Conservation (phyloP, 345 rosid genomes). For the Bruguiera sexangula region DNA sequence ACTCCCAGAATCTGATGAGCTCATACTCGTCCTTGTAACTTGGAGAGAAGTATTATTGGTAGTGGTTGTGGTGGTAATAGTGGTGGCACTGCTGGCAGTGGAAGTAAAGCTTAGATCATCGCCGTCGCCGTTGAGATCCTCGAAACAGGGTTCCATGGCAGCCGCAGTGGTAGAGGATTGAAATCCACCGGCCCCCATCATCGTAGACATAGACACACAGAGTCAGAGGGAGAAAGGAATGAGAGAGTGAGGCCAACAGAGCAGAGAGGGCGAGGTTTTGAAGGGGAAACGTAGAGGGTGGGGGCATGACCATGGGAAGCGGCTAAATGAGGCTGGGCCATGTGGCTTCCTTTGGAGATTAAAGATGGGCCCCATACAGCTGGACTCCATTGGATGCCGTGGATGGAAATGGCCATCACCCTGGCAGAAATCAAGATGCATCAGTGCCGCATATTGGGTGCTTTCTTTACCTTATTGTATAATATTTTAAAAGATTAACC, state of each 20-base stretch:
- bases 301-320: conserved; percentile 20
- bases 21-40: conserved; percentile 32
- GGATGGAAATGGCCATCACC: not conserved
- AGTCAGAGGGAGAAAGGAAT: not conserved
- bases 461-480: no score
- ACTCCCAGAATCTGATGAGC: conserved; percentile 39
- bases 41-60: conserved; percentile 5
- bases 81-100: conserved; percentile 25
- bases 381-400: not conserved
- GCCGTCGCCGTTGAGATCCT: conserved; percentile 36
- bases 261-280: conserved; percentile 2
- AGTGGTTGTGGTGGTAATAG: not conserved
- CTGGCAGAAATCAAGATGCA: no score
- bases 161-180: conserved; percentile 1
- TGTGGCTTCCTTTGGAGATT: conserved; percentile 23
- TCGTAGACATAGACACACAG: no score
- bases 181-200: not conserved
- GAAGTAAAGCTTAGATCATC: conserved; percentile 44
- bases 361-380: conserved; percentile 20
- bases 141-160: conserved; percentile 27
- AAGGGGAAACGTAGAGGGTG: not conserved
- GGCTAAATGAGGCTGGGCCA: conserved; percentile 40
- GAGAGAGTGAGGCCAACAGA: not conserved
- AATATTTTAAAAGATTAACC: no score
- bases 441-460: no score